phyloP scores from a whole-genome alignment of 1,284 basidiomycete species.

The Cryptococcus maquisensis region DNA sequence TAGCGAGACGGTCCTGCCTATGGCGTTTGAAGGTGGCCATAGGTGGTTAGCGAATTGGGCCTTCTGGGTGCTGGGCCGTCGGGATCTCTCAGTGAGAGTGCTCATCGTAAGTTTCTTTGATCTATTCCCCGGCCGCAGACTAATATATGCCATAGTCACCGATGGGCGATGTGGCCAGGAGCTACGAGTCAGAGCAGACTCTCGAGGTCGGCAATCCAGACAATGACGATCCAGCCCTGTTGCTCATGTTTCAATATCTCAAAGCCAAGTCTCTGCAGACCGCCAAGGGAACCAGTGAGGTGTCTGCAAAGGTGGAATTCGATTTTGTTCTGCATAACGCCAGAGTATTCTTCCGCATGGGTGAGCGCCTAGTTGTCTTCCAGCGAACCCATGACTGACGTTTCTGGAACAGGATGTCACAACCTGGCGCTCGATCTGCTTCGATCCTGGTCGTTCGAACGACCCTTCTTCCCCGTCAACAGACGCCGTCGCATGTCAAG shows the following conservation, averaged over 20 bases:
- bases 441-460: slow-evolving; percentile 82
- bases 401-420: slow-evolving; percentile 71
- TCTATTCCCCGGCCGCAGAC: background rate
- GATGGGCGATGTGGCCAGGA: slow-evolving; percentile 32
- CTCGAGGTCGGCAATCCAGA: slow-evolving; percentile 72
- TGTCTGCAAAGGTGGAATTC: slow-evolving; percentile 79
- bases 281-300: slow-evolving; percentile 82
- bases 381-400: background rate
- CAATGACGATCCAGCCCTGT: slow-evolving; percentile 86
- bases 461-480: slow-evolving; percentile 55
- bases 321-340: slow-evolving; percentile 91
- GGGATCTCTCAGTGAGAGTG: slow-evolving; percentile 69
- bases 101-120: slow-evolving; percentile 33
- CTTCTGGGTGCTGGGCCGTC: slow-evolving; percentile 80
- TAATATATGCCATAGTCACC: slow-evolving; percentile 27
- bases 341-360: slow-evolving; percentile 86
- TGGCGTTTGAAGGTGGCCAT: slow-evolving; percentile 79
- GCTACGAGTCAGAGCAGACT: slow-evolving; percentile 16
- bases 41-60: slow-evolving; percentile 97
- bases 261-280: slow-evolving; percentile 85
- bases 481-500: slow-evolving; percentile 7
- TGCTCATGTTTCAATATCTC: slow-evolving; percentile 83
- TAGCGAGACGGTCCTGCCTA: slow-evolving; percentile 69
- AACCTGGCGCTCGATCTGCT: slow-evolving; percentile 79
- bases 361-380: slow-evolving; percentile 51